Conservation (phyloP, 495 filamentous ascomycete genomes). For the Cercophora newfieldiana region DNA sequence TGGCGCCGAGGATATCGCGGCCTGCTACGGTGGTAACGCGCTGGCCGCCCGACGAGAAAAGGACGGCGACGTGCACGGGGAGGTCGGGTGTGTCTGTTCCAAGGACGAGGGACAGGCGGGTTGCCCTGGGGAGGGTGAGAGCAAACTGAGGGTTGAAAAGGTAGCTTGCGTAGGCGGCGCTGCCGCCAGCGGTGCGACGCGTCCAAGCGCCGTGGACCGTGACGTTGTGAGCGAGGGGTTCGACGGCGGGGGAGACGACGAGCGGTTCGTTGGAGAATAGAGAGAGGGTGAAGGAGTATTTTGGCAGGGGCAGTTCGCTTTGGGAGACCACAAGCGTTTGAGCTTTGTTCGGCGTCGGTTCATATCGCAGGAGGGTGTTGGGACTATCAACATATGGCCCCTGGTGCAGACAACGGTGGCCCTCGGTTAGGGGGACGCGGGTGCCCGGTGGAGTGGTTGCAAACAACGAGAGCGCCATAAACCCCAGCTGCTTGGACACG, state of each 20-base stretch:
- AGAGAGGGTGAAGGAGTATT: constrained; percentile 81
- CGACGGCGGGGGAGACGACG: constrained; percentile 57
- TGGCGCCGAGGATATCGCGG: constrained; percentile 75
- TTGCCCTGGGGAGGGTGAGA: constrained; percentile 56
- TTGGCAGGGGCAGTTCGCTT: constrained; percentile 66
- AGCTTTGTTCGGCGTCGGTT: constrained; percentile 54
- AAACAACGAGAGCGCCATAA: constrained; percentile 85
- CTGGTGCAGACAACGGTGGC: constrained; percentile 54
- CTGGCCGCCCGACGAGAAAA: constrained; percentile 67
- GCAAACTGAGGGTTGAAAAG: constrained; percentile 82
- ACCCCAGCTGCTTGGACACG: constrained; percentile 59
- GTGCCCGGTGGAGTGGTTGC: constrained; percentile 60
- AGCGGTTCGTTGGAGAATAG: constrained; percentile 67
- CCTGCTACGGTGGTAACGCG: constrained; percentile 66
- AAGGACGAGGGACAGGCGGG: constrained; percentile 68
- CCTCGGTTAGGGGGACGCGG: constrained; percentile 70
- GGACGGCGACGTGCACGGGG: constrained; percentile 79
- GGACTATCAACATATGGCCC: constrained; percentile 91
- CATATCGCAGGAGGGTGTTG: constrained; percentile 80
- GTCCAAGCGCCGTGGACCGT: constrained; percentile 69
- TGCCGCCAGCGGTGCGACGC: constrained; percentile 77
- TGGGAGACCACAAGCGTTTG: constrained; percentile 82
- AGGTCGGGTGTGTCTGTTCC: constrained; percentile 59
- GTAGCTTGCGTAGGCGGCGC: constrained; percentile 71
- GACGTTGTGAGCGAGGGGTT: constrained; percentile 56